Evolutionary conservation across 176 grass and related monocot species (phyloP), one percentile per base, ranked within the genome.

Genomic region (Bothriochloa decipiens): DNA sequence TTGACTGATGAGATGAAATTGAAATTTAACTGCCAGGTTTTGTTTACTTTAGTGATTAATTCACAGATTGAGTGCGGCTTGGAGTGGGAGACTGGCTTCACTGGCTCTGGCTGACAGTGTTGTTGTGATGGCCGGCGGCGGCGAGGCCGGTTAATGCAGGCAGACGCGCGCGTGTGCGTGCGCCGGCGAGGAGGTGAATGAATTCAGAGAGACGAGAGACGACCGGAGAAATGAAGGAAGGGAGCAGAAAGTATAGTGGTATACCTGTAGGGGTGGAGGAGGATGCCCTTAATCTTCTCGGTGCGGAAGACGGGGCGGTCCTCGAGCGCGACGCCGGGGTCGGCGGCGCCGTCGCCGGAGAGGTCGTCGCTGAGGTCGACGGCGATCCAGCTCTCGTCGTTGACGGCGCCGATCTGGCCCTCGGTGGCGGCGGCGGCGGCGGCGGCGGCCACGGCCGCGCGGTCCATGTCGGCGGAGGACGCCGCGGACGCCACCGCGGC

Each of bases 281-380:
- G 89, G 81, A 72, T 18, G 52, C 81, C 89, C 81, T 70, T 87
- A 71, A 91, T 91, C 85, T 91, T 91, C 89, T 91, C 89, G 41
- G 89, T 91, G 33, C 81, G 81, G 85, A 87, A 91, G 49, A 91
- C 89, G 61, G 89, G 85, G 69, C 89, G 81, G 75, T 87, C 85
- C 76, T 87, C 89, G 63, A 84, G 14, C 14, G 69, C 89, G 76
- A 36, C 85, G 63, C 75, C 89, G 40, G 61, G 71, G 81, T 69
- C 84, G 27, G 1, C 74, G 88, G 65, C 67, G 88, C 72, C 69
- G 74, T 45, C 80, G 62, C 12, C 69, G 70, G 62, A 50, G 22
- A 65, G 60, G 74, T 82, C 84, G 23, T 87, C 84, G 70, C 85
- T 79, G 41, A 91, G 89, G 76, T 87, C 89, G 29, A 91, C 85